Evolutionary conservation across 2,329 filamentous ascomycete genomes (phyloP).

Genomic region (Fusarium avenaceum): DNA sequence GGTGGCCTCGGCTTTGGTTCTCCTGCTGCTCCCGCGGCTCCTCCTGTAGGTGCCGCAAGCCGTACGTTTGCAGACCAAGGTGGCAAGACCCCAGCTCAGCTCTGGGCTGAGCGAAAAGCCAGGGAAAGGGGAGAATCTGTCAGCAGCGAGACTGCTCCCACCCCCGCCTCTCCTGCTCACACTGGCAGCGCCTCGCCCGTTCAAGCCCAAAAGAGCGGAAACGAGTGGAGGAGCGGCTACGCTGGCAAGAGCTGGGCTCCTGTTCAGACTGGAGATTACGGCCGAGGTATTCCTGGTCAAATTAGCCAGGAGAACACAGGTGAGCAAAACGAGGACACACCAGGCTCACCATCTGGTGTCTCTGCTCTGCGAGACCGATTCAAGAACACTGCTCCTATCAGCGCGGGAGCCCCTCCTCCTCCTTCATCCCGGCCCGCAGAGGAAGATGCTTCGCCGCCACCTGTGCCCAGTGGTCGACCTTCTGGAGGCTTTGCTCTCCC

Average conservation of each 20-base stretch:
- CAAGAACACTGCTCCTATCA: conserved; percentile 80
- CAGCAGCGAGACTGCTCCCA: conserved; percentile 50
- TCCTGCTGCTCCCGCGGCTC: conserved; percentile 65
- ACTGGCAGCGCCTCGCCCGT: conserved; percentile 64
- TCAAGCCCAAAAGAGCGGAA: conserved; percentile 78
- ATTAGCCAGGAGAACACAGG: conserved; percentile 74
- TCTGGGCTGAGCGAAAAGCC: conserved; percentile 98
- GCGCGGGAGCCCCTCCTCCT: conserved; percentile 58
- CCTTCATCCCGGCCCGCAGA: conserved; percentile 56
- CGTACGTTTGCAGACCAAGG: conserved; percentile 94
- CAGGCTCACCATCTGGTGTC: conserved; percentile 72
- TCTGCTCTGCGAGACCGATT: conserved; percentile 85
- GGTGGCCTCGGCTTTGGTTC: conserved; percentile 75
- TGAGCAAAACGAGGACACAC: conserved; percentile 63
- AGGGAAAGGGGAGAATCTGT: conserved; percentile 72
- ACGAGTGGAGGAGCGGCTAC: conserved; percentile 91
- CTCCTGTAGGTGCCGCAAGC: conserved; percentile 82
- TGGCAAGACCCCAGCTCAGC: conserved; percentile 95
- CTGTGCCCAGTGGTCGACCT: conserved; percentile 73
- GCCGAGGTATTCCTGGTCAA: conserved; percentile 68
- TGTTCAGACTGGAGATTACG: conserved; percentile 77
- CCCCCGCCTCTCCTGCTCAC: conserved; percentile 55
- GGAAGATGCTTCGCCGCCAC: conserved; percentile 63
- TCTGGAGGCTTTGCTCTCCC: conserved; percentile 83
- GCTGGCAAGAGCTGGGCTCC: conserved; percentile 89